Evolutionary conservation across 306 rosid genomes (phyloP).

Genomic region (Casuarina equisetifolia): DNA sequence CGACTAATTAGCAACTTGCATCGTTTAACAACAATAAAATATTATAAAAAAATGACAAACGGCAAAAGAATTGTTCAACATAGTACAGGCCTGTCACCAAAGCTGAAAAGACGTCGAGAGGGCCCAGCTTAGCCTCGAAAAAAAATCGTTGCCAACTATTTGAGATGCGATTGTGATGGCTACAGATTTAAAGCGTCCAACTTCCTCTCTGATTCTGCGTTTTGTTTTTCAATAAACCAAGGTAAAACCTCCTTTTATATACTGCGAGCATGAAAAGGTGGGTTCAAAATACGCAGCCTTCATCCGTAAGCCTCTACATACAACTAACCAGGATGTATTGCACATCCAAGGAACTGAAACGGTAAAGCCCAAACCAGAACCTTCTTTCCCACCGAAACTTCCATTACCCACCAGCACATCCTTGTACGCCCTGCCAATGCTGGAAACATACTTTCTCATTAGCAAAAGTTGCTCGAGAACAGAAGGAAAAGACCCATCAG

Average conservation of each 20-base stretch:
- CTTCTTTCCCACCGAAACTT: conserved; percentile 25
- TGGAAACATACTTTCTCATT: conserved; percentile 63
- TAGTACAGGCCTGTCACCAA: no score
- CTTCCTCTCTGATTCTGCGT: no score
- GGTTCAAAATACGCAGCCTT: conserved; percentile 40
- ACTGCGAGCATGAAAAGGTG: conserved; percentile 78
- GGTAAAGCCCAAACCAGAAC: conserved; percentile 69
- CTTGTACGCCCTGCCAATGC: conserved; percentile 68
- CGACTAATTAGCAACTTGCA: no score
- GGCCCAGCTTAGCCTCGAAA: no score
- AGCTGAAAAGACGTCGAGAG: no score
- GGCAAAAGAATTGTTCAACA: no score
- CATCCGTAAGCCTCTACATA: conserved; percentile 61
- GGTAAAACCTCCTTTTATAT: conserved; percentile 65
- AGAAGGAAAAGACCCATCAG: conserved; percentile 55
- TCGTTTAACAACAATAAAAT: no score
- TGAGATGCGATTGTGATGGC: no score
- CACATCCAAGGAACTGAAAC: conserved; percentile 89
- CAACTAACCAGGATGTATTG: conserved; percentile 71
- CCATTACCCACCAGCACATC: conserved; percentile 52
- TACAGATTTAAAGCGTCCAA: no score
- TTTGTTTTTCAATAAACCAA: conserved; percentile 44
- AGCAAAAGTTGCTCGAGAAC: conserved; percentile 52
- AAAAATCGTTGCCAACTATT: no score
- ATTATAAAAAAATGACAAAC: no score